Evolutionary conservation across 1,284 basidiomycete genomes (phyloP).

Genomic region (Cutaneotrichosporon cyanovorans): DNA sequence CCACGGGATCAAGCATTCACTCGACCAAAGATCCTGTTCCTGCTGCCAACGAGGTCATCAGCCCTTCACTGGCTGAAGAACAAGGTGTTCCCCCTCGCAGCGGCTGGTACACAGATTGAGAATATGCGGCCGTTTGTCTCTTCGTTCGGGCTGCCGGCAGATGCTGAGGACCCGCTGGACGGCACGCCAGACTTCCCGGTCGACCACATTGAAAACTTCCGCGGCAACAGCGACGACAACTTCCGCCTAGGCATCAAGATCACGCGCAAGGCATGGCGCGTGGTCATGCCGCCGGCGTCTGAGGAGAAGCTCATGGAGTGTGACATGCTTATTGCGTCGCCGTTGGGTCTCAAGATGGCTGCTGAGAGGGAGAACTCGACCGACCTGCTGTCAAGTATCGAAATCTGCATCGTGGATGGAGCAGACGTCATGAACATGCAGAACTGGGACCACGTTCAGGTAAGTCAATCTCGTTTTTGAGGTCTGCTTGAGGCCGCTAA

Average conservation of each 20-base stretch:
- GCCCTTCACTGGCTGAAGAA: constrained; percentile 67
- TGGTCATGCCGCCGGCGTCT: constrained; percentile 57
- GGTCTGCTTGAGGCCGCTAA: too few relatives aligned
- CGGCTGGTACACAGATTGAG: constrained; percentile 65
- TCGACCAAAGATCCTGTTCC: constrained; percentile 83
- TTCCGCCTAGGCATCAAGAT: constrained; percentile 89
- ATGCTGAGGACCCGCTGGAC: constrained; percentile 69
- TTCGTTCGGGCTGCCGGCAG: constrained; percentile 79
- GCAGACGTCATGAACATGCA: constrained; percentile 93
- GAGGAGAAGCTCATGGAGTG: constrained; percentile 52
- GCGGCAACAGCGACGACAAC: constrained; percentile 94
- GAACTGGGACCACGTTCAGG: constrained; percentile 97
- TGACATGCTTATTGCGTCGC: constrained; percentile 89
- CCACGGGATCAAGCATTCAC: constrained; percentile 97
- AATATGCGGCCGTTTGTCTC: constrained; percentile 71
- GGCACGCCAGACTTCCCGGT: constrained; percentile 61
- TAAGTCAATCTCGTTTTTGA: constrained; percentile 37
- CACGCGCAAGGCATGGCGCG: constrained; percentile 79
- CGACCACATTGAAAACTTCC: constrained; percentile 90
- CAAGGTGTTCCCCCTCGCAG: constrained; percentile 60
- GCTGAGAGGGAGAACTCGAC: constrained; percentile 89
- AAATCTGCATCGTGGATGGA: constrained; percentile 88
- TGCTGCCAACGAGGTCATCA: constrained; percentile 85
- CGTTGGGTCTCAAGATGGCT: constrained; percentile 79
- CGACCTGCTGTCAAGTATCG: constrained; percentile 90